Evolutionary conservation across 2,329 filamentous ascomycete species (phyloP).

Genomic region (Verticillium nonalfalfae): DNA sequence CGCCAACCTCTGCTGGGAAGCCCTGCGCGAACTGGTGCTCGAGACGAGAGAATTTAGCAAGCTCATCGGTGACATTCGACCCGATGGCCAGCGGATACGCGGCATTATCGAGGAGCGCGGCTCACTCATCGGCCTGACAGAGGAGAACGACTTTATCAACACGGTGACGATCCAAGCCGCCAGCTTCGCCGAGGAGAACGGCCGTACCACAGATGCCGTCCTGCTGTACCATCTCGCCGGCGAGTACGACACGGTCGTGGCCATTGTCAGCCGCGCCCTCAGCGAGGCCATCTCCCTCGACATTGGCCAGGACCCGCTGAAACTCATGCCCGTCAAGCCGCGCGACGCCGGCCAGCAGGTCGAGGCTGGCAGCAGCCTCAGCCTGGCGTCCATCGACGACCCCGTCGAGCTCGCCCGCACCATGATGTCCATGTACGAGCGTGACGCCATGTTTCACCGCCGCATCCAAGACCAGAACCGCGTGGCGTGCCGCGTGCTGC

Average conservation of each 20-base stretch:
- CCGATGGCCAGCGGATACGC: conserved; percentile 76
- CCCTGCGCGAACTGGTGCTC: conserved; percentile 87
- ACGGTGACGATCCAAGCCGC: conserved; percentile 93
- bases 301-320: conserved; percentile 73
- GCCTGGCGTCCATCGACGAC: conserved; percentile 53
- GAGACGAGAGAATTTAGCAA: conserved; percentile 95
- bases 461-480: conserved; percentile 52
- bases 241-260: conserved; percentile 91
- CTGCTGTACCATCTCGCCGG: conserved; percentile 90
- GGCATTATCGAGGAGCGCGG: conserved; percentile 85
- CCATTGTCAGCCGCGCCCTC: conserved; percentile 81
- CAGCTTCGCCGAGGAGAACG: conserved; percentile 87
- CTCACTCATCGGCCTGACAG: conserved; percentile 70
- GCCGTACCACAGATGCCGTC: conserved; percentile 87
- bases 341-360: conserved; percentile 39
- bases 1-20: conserved; percentile 80
- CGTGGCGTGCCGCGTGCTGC: conserved; percentile 47
- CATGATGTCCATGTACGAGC: conserved; percentile 59
- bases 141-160: conserved; percentile 78
- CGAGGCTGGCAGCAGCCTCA: conserved; percentile 50
- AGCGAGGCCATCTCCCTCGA: conserved; percentile 86
- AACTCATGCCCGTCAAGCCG: conserved; percentile 74
- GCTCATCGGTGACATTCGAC: conserved; percentile 83
- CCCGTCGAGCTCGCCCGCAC: conserved; percentile 52
- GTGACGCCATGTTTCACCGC: conserved; percentile 54